Evolutionary conservation across 2,329 filamentous ascomycete species (phyloP).

Genomic region (Scorias spongiosa): DNA sequence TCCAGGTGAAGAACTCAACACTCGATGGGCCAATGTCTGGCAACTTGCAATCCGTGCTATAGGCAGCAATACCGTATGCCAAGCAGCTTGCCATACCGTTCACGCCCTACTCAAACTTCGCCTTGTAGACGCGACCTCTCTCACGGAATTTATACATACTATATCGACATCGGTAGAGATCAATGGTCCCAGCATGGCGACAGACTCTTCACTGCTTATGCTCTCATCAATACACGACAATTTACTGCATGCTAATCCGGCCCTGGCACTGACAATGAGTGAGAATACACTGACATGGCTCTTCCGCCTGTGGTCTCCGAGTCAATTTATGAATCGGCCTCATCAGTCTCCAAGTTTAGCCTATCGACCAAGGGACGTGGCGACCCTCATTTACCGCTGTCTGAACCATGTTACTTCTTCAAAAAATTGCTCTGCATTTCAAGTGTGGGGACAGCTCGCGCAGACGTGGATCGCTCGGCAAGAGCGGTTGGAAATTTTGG

Average conservation of each 20-base stretch:
- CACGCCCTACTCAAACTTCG: conserved; percentile 49
- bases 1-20: conserved; percentile 25
- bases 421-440: conserved; percentile 14
- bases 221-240: conserved; percentile 55
- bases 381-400: conserved; percentile 54
- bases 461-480: conserved; percentile 29
- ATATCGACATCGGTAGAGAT: conserved; percentile 66
- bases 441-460: conserved; percentile 26
- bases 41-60: conserved; percentile 56
- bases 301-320: conserved; percentile 66
- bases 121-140: conserved; percentile 50
- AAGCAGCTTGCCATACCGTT: conserved; percentile 63
- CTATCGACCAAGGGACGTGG: conserved; percentile 49
- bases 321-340: conserved; percentile 41
- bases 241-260: conserved; percentile 52
- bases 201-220: conserved; percentile 63
- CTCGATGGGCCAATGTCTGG: conserved; percentile 60
- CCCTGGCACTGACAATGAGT: conserved; percentile 49
- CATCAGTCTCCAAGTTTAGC: conserved; percentile 50
- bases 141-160: conserved; percentile 54
- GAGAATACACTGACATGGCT: conserved; percentile 70
- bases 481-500: conserved; percentile 26
- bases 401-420: conserved; percentile 37
- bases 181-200: conserved; percentile 61
- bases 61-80: conserved; percentile 53